Base-by-base conservation (phyloP, 371 early-diverging fungal genomes). In the Lichtheimia ramosa region DNA sequence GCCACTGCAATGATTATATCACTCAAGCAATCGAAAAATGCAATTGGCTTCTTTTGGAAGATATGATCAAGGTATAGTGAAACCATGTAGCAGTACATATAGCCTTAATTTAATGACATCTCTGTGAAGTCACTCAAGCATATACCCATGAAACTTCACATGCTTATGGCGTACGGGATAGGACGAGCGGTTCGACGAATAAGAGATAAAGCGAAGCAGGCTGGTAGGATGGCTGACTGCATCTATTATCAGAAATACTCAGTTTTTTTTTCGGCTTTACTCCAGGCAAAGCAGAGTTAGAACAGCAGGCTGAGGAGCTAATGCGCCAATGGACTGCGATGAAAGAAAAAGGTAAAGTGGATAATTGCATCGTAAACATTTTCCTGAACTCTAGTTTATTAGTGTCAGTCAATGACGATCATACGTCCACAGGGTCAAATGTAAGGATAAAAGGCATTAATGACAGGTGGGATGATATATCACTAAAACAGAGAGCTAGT, bases 41-140 rank as follows among this genome's bases (percentile, higher is more conserved):
- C 5, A 18, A n/a, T 1, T 46, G 46, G 46, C 12, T 46, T 12
- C 16, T 46, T 8, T 10, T 46, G 21, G 46, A 46, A 13, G 21
- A 46, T 46, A n/a, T 46, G 46, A 18, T 46, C 18, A 46, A 46
- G 46, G 46, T 46, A 46, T 46, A 46, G 21, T 18, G 43, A 43
- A 2, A 16, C 16, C 18, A n/a, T 46, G 46, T 46, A 34, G 10
- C 34, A 34, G 8, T 10, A 0, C 34, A 2, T 21, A 46, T 46
- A 21, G 5, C n/a, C 5, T 12, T 46, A 16, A 46, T 18, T 5
- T 16, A 3, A 0, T 46, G 16, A 46, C 46, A 10, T 16, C 13
- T 46, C 13, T 46, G 12, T 46, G 46, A 16, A 46, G 46, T 18
- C 46, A 7, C 21, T 46, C 5, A 46, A 18, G 46, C 46, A 46